Evolutionary conservation across 2,329 filamentous ascomycete species (phyloP), one percentile per base, ranked within the genome.

Genomic region (Byssochlamys sp.): DNA sequence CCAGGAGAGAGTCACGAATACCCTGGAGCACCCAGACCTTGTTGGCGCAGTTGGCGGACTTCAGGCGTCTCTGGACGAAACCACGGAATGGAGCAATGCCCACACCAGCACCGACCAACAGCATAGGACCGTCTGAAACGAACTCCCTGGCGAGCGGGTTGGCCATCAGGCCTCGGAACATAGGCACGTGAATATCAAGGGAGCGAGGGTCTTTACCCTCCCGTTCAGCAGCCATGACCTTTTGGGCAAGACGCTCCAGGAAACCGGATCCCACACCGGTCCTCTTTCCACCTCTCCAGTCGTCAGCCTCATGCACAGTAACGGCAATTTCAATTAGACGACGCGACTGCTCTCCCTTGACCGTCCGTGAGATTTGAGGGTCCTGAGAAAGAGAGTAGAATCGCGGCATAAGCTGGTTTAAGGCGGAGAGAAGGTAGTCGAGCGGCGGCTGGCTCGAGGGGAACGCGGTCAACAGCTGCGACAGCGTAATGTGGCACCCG

Each of bases 361-460:
- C 81, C 61, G 83, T 82, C 60, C 83, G 88, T 2, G 84, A 87
- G 64, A 95, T 85, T 62, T 94, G 89, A 0, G 94, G 94, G 68
- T 99, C 94, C 71, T 96, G 96, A 56, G 91, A 96, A 12, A 99
- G 84, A 3, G 92, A 97, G 78, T 99, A 99, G 79, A 99, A 99
- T 59, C 94, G 89, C 2, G 94, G 94, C 92, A 97, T 97, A 55
- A 97, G 81, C 53, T 90, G 88, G 66, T 88, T 89, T 55, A 96
- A 83, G 50, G 88, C 83, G 2, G 88, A 89, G 35, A 96, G 81
- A 10, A 99, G 80, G 59, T 85, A 80, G 56, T 94, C 89, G 65
- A 99, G 80, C 3, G 92, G 91, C 55, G 94, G 94, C 70, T 90
- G 89, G 5, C 90, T 85, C 48, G 90, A 96, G 2, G 94, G 91